phyloP scores from a whole-genome alignment of 2,329 filamentous ascomycete genomes.

The Aureobasidium melanogenum region DNA sequence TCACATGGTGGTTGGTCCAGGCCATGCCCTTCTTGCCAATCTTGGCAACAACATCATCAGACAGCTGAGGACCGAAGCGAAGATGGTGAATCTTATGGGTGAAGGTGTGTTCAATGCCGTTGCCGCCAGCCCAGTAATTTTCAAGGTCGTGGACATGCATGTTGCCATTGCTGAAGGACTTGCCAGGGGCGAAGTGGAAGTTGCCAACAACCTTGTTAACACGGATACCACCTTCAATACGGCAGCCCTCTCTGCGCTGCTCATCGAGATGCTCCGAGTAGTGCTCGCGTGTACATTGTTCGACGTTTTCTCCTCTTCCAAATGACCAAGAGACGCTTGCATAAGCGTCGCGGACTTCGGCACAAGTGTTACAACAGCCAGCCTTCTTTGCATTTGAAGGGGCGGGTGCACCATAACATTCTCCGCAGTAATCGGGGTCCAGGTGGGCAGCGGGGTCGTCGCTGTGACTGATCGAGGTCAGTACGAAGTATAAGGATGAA shows the following conservation, averaged over 20 bases:
- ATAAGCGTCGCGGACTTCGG: constrained; percentile 93
- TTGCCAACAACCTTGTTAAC: constrained; percentile 99
- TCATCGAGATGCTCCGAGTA: constrained; percentile 81
- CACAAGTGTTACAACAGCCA: constrained; percentile 96
- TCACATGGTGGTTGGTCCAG: constrained; percentile 86
- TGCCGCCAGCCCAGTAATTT: constrained; percentile 75
- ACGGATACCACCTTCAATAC: constrained; percentile 80
- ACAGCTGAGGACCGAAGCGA: constrained; percentile 86
- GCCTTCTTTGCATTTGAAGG: constrained; percentile 63
- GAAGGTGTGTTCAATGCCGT: constrained; percentile 70
- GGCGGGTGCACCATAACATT: constrained; percentile 77
- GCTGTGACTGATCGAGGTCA: constrained; percentile 44
- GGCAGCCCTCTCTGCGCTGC: constrained; percentile 86
- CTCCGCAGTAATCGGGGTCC: constrained; percentile 84
- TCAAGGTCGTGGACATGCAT: constrained; percentile 97
- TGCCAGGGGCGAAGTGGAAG: constrained; percentile 94
- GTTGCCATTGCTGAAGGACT: constrained; percentile 91
- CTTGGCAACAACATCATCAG: constrained; percentile 61
- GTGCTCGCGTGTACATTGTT: constrained; percentile 92
- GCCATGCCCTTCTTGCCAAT: constrained; percentile 46
- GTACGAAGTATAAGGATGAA: background rate
- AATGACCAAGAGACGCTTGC: constrained; percentile 87
- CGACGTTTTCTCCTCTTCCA: constrained; percentile 80
- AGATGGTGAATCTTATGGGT: constrained; percentile 81
- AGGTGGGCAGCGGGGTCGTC: constrained; percentile 67